Percentiles rank a stretch among this genome's conserved stretches.
Conservation (phyloP, 2,329 filamentous ascomycete species). For the Hawksworthiomyces lignivorus region DNA sequence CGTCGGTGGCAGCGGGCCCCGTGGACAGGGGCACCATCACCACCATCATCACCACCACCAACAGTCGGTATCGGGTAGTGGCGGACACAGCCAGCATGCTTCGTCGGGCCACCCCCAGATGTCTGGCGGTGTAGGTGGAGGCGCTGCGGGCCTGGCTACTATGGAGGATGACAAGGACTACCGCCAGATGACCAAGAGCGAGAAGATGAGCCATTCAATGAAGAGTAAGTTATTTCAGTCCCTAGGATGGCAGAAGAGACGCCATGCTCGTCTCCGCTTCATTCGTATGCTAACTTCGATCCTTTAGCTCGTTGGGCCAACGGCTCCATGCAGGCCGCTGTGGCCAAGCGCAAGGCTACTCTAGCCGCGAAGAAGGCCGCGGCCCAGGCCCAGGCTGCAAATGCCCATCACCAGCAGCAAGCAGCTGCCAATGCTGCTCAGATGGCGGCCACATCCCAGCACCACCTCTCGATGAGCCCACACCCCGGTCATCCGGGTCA, state of each 20-base stretch:
- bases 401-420: too few species aligned
- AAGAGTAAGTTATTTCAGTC: constrained; percentile 41
- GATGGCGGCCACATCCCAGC: too few species aligned
- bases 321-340: constrained; percentile 52
- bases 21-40: neutral
- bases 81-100: neutral
- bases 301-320: constrained; percentile 49
- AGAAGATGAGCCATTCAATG: constrained; percentile 61
- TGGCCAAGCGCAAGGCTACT: constrained; percentile 53
- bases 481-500: too few species aligned
- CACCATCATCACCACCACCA: constrained; percentile 6
- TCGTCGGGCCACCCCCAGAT: neutral
- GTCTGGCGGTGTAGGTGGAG: constrained; percentile 1
- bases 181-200: constrained; percentile 54
- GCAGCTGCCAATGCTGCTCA: too few species aligned
- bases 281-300: constrained; percentile 7
- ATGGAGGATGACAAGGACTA: constrained; percentile 44
- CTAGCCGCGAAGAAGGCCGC: constrained; percentile 48
- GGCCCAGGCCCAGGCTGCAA: constrained; percentile 17
- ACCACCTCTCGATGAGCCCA: too few species aligned
- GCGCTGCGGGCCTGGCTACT: constrained; percentile 1
- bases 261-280: too few species aligned
- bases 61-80: neutral
- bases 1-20: neutral
- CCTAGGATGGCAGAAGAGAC: too few species aligned